Base-by-base conservation (phyloP, 805 yeast genomes). In the Ogataea paraovalis region DNA sequence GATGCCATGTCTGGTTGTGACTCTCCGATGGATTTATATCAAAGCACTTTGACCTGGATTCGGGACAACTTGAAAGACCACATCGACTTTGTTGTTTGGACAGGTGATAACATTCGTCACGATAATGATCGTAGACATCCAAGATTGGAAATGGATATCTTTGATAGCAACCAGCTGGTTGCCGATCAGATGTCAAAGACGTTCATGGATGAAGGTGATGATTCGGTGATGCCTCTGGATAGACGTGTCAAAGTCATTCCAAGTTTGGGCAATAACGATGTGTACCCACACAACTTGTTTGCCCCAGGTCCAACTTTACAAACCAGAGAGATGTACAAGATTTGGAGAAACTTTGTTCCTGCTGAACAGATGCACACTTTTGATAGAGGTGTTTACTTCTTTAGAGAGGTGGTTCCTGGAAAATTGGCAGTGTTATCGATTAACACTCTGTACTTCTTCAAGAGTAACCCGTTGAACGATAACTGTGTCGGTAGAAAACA, bases 261-360 rank as follows among this genome's bases (percentile, higher is more conserved):
- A 32, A 75, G 85, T 45, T 64, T 88, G 37, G 96, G 96, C 2
- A 88, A 88, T 61, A 88, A 88, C 60, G 96, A 89, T 62, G 96
- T 88, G 3, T 88, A 80, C 62, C 96, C 96, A 0, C 96, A 88
- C 67, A 88, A 88, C 60, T 69, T 88, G 62, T 85, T 87, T 64
- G 79, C 92, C 0, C 80, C 89, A 0, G 96, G 96, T 0, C 96
- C 96, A 14, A 86, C 95, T n/a, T 67, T 85, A 50, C 95, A 87
- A 63, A 88, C 95, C 0, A 71, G 94, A 59, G 91, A 86, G 64
- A 66, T 87, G 64, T 83, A 72, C 67, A 76, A 75, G 50, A 81
- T 87, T 43, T 88, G 96, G 96, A 70, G 79, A 42, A 68, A 74
- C 49, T 85, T 81, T 56, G 73, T 89, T 13, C 96, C 96, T 8